Percentiles rank a stretch among this genome's conserved stretches.
phyloP scores from a whole-genome alignment of 2,329 filamentous ascomycete species.

The Pseudogymnoascus sp. region DNA sequence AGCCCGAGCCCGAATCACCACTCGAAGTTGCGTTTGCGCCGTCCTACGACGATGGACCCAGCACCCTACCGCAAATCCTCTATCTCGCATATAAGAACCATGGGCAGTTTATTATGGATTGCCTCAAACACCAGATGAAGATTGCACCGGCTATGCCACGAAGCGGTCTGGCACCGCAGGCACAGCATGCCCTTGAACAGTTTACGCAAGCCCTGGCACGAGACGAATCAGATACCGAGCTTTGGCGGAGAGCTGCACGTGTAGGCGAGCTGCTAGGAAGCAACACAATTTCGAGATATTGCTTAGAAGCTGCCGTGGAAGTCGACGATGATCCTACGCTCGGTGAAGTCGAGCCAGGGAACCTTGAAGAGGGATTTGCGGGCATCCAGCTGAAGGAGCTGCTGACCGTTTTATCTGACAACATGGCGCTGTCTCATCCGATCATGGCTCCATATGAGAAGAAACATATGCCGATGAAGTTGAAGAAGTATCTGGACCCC shows the following conservation, averaged over 20 bases:
- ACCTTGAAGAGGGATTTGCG: constrained; percentile 55
- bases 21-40: constrained; percentile 49
- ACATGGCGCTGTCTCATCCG: constrained; percentile 52
- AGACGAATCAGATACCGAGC: constrained; percentile 60
- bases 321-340: constrained; percentile 59
- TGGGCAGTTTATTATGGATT: constrained; percentile 84
- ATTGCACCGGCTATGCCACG: constrained; percentile 31
- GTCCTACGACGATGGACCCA: constrained; percentile 65
- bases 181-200: constrained; percentile 42
- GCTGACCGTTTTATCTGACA: constrained; percentile 46
- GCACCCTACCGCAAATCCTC: constrained; percentile 78
- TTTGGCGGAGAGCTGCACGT: constrained; percentile 55
- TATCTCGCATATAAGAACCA: constrained; percentile 95
- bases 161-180: constrained; percentile 23
- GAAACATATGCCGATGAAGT: constrained; percentile 42
- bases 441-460: constrained; percentile 51
- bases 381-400: constrained; percentile 54
- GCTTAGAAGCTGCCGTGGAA: constrained; percentile 59
- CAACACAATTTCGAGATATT: constrained; percentile 51
- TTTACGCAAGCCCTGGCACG: constrained; percentile 55
- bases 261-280: constrained; percentile 53
- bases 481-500: constrained; percentile 52
- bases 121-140: constrained; percentile 47
- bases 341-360: constrained; percentile 54
- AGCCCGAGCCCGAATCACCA: constrained; percentile 41